These are phyloP conservation scores for Tulasnella sp. DNA, from an alignment of 768 basidiomycete genomes.

Conservation along the genomic window DNA sequence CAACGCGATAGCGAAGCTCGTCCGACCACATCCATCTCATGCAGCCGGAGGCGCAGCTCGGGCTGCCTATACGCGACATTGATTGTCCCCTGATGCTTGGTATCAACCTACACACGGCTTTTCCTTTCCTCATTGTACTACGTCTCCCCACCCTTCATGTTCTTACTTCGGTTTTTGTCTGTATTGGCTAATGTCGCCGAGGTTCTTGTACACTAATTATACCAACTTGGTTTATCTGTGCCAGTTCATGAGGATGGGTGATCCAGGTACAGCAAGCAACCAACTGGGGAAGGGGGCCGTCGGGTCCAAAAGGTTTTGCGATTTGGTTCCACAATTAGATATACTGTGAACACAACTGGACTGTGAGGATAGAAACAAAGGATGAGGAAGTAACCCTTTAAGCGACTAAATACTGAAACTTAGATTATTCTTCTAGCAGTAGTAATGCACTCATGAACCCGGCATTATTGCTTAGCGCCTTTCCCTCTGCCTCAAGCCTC, in stretches of 20 bases:
- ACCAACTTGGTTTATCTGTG: not conserved
- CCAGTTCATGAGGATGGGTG: not conserved
- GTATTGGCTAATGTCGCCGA: not conserved
- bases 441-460: too few species aligned
- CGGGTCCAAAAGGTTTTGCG: too few species aligned
- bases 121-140: not conserved
- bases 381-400: too few species aligned
- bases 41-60: not conserved
- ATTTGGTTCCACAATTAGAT: too few species aligned
- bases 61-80: not conserved
- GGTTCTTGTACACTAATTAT: not conserved
- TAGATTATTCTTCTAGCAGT: too few species aligned
- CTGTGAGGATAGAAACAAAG: too few species aligned
- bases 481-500: too few species aligned
- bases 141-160: not conserved
- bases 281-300: too few species aligned
- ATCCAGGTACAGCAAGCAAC: too few species aligned
- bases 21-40: constrained; percentile 15
- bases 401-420: too few species aligned
- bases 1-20: constrained; percentile 77
- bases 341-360: too few species aligned
- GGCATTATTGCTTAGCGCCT: too few species aligned
- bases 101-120: not conserved
- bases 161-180: not conserved
- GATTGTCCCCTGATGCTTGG: not conserved